Evolutionary conservation across 148 eudicot genomes (phyloP), one percentile per base, ranked within the genome.

Genomic region (Gaultheria prostrata): DNA sequence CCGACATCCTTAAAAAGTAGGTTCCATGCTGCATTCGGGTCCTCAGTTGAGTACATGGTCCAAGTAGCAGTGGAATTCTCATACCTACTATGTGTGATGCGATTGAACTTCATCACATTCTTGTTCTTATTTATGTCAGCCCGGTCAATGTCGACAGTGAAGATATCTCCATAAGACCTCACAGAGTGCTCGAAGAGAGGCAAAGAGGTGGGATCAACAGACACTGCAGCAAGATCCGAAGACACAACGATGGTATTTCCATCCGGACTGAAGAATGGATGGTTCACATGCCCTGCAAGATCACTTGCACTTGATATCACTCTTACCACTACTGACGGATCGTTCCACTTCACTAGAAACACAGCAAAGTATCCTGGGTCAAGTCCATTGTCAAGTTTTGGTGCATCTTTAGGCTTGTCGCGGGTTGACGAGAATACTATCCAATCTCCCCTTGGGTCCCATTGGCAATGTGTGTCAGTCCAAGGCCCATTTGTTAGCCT

Each of bases 381-480:
- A 33, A 30, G 39, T 0, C 1, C 21, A 30, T 71, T 71, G 76
- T 71, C 45, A 15, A 0, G 14, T 71, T 71, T 33, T n/a, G 11
- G 71, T 8, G 33, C 71, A 9, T 6, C 0, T 65, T 24, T 24
- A 65, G 71, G 71, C 33, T 65, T 65, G 33, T 65, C 71, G 15
- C 71, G 71, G 30, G 71, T 24, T 33, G 45, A 33, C 48, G 45
- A 71, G 45, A 33, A 30, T 13, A 13, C 76, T 32, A 71, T 71
- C 76, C 76, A 71, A 71, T 71, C 46, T 71, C 76, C 76, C 13
- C 76, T 71, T 71, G 76, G 76, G n/a, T 18, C 12, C 76, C 76
- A 71, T 71, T 71, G 46, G 46, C 76, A 71, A 33, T 71, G 76
- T 71, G 76, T 71, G 76, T 71, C 76, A 33, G 76, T 71, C 76